Percentiles rank a stretch among this genome's conserved stretches.
phyloP scores from a whole-genome alignment of 176 grass and related monocot genomes.

The Leersia perrieri region DNA sequence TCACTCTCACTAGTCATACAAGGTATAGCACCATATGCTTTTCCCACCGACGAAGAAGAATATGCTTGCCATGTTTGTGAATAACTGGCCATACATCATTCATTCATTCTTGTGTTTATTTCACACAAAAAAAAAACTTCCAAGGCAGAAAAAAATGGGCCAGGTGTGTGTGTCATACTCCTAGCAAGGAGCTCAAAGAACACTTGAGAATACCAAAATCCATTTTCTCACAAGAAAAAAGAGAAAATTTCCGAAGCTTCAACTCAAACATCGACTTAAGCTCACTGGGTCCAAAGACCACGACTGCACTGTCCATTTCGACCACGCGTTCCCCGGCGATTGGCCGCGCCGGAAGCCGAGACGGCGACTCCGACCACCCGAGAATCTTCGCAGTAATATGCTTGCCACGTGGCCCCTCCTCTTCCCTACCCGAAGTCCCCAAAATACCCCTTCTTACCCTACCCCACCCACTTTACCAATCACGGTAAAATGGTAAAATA shows the following conservation, averaged over 20 bases:
- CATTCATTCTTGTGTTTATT: background rate
- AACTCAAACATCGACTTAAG: background rate
- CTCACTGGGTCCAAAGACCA: background rate
- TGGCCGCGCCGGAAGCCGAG: background rate
- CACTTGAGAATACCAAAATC: background rate
- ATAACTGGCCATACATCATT: background rate
- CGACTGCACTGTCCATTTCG: background rate
- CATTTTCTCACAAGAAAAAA: background rate
- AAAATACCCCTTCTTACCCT: background rate
- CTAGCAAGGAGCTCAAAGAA: background rate
- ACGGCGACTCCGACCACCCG: conserved; percentile 34
- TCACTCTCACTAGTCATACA: too few relatives aligned
- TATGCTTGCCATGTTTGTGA: background rate
- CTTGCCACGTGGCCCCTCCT: conserved; percentile 24
- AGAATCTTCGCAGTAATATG: conserved; percentile 52
- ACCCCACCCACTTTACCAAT: rapidly evolving
- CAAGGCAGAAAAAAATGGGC: background rate
- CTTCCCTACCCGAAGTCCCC: background rate
- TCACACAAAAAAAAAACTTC: background rate
- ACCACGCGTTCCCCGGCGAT: background rate
- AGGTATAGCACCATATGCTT: background rate
- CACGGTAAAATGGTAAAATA: background rate
- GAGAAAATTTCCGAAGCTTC: background rate
- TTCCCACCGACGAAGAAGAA: background rate
- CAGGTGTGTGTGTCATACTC: background rate